Base-by-base conservation (phyloP, 164 flowering plant genomes). In the Berberis vulgaris region DNA sequence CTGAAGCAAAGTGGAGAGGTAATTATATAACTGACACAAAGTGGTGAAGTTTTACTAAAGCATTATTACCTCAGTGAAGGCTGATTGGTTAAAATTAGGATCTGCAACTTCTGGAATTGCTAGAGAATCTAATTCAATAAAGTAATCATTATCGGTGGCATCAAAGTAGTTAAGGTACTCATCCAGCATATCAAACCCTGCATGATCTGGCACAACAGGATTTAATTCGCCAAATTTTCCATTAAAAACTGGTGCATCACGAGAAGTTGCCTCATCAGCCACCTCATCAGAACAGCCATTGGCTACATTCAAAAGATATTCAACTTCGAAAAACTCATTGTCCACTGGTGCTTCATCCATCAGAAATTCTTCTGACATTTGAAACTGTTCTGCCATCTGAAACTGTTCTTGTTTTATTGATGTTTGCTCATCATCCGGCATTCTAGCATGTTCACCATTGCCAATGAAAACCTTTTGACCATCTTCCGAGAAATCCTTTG, bases 131-230 rank as follows among this genome's bases (percentile, higher is more conserved):
- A 71, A 64, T 60, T 44, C 41, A 49, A 61, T 38, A 40, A 42
- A 45, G 42, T 63, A 44, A 65, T 65, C 71, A 43, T 69, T 76
- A 50, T 77, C 86, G 52, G 68, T 65, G 1, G 74, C 76, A 73
- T 81, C 80, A 56, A 80, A 72, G 79, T 62, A 83, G 5, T 57
- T 60, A 10, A 83, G 82, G 65, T 73, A 79, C 47, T 84, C 83
- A 43, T 81, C 82, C 45, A 81, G 66, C 75, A 71, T 65, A 59
- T 78, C 83, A 71, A 79, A 72, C 47, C 62, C 75, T n/a, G 62
- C 49, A 8, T 72, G 44, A 63, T 78, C 80, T 7, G 60, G 65
- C 44, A 71, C 78, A 38, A 52, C 45, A 38, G 67, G 71, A 38
- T 75, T 67, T 26, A 61, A 78, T 73, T 86, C 87, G 73, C 78